Conservation (phyloP, 805 yeast species). For the Candida ortonii region DNA sequence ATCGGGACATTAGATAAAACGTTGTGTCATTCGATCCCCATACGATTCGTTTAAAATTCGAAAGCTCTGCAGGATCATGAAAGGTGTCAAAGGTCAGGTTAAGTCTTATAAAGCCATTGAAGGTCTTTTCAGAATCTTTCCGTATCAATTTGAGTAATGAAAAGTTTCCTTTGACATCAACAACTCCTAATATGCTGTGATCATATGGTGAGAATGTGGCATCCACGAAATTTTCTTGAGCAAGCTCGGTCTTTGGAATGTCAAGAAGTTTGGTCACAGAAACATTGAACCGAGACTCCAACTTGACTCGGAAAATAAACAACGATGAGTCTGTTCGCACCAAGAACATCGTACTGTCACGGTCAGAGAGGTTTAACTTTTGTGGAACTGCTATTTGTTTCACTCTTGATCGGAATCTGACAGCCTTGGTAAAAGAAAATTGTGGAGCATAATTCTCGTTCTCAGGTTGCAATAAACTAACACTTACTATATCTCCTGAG, state of each 20-base stretch:
- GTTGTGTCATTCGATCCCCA: slow-evolving; percentile 40
- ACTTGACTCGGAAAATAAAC: slow-evolving; percentile 27
- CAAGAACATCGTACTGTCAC: slow-evolving; percentile 21
- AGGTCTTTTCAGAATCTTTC: slow-evolving; percentile 1
- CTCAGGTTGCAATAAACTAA: slow-evolving; percentile 21
- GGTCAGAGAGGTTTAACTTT: slow-evolving; percentile 5
- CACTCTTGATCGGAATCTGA: slow-evolving; percentile 22
- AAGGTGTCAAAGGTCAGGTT: slow-evolving; percentile 21
- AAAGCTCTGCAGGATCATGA: slow-evolving; percentile 48
- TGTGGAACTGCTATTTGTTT: slow-evolving; percentile 33
- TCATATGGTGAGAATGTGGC: slow-evolving; percentile 42
- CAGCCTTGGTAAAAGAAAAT: slow-evolving; percentile 16
- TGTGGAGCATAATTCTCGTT: slow-evolving; percentile 5
- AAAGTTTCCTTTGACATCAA: slow-evolving; percentile 57
- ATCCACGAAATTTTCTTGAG: slow-evolving; percentile 38
- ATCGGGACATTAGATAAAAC: slow-evolving; percentile 41
- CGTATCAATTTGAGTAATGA: slow-evolving; percentile 33
- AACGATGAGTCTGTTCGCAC: slow-evolving; percentile 32
- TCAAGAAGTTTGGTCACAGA: slow-evolving; percentile 25
- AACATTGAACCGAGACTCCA: slow-evolving; percentile 12
- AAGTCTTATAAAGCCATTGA: slow-evolving; percentile 4
- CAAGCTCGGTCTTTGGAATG: slow-evolving; percentile 18
- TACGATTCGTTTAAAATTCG: slow-evolving; percentile 50
- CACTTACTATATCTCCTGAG: slow-evolving; percentile 30
- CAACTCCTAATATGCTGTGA: slow-evolving; percentile 35